These are phyloP conservation scores for Cyberlindnera sargentensis DNA, from an alignment of 805 yeast genomes.

Conservation along the genomic window DNA sequence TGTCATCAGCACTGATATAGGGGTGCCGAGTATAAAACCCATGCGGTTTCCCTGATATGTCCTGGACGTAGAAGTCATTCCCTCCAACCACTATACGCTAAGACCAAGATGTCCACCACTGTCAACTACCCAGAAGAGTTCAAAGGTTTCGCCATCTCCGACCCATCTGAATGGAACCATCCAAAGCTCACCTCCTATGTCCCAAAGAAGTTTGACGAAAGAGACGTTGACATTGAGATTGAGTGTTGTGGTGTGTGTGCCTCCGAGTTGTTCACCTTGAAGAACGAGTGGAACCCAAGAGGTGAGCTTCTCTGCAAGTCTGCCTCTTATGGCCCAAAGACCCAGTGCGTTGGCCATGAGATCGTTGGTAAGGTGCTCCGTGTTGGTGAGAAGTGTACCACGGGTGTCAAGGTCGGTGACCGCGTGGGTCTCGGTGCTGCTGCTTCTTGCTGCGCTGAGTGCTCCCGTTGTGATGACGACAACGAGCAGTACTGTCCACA, in stretches of 20 bases:
- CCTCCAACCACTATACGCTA: too few species aligned
- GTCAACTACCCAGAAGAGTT: conserved; percentile 47
- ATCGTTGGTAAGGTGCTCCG: conserved; percentile 52
- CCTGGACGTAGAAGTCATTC: too few species aligned
- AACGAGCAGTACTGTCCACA: conserved; percentile 53
- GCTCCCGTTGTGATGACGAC: conserved; percentile 48
- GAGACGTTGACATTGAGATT: conserved; percentile 50
- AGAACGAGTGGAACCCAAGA: conserved; percentile 41
- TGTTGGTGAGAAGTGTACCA: conserved; percentile 50
- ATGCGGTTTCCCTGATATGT: too few species aligned
- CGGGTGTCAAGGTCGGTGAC: conserved; percentile 53
- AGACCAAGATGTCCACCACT: conserved; percentile 4
- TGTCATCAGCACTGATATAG: too few species aligned
- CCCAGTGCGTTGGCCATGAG: conserved; percentile 63
- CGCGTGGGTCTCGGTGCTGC: conserved; percentile 81
- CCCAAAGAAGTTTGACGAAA: conserved; percentile 38
- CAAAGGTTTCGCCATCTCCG: conserved; percentile 51
- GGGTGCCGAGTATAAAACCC: too few species aligned
- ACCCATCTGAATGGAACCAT: conserved; percentile 45
- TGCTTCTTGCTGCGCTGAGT: conserved; percentile 50
- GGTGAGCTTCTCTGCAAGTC: conserved; percentile 16
- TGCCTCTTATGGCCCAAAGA: conserved; percentile 26
- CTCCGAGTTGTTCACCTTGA: conserved; percentile 47
- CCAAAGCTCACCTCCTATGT: conserved; percentile 44
- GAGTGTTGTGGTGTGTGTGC: conserved; percentile 67